Evolutionary conservation across 129 eudicot species (phyloP), one percentile per base, ranked within the genome.

Genomic region (Chrysanthemum lavandulifolium): DNA sequence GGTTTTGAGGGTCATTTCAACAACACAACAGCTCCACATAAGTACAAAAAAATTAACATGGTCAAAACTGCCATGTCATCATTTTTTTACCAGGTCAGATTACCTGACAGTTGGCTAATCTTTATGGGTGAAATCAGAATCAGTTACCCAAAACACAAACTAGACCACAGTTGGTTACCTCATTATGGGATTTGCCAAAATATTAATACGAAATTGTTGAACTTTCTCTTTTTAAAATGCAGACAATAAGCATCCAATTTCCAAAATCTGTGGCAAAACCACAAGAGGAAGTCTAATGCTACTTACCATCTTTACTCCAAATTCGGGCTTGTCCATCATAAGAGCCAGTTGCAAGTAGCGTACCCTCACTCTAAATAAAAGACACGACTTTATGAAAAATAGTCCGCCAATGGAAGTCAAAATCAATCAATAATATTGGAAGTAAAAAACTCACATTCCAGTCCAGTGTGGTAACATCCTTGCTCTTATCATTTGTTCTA

Each of bases 281-380:
- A 36, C 8, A 68, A 18, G 56, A 31, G 10, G 57, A 14, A 49
- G 50, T 9, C 67, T 29, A 69, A 69, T 25, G 8, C 14, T 49
- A 18, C 85, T 72, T 79, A 93, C 98, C 98, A 62, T 89, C 88
- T 87, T 82, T 85, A 79, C 72, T 93, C 98, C 98, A 93, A 80
- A 93, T 81, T 82, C 97, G 82, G 69, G 97, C 96, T 76, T 87
- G 98, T 65, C 97, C 98, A 77, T 93, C 98, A 75, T 93, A 93
- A 64, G 98, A 93, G 55, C 98, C 98, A 59, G 98, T 93, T 23
- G 97, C 97, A 79, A 93, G 96, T 25, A 89, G 82, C 21, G 98
- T 87, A 31, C 98, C 98, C 52, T 93, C 97, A 13, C 94, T 85
- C 98, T 93, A 80, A 57, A 73, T 43, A 68, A 71, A 7, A 21